These are phyloP conservation scores for Pleurotus sapidus DNA, from an alignment of 768 basidiomycete genomes.

Conservation along the genomic window DNA sequence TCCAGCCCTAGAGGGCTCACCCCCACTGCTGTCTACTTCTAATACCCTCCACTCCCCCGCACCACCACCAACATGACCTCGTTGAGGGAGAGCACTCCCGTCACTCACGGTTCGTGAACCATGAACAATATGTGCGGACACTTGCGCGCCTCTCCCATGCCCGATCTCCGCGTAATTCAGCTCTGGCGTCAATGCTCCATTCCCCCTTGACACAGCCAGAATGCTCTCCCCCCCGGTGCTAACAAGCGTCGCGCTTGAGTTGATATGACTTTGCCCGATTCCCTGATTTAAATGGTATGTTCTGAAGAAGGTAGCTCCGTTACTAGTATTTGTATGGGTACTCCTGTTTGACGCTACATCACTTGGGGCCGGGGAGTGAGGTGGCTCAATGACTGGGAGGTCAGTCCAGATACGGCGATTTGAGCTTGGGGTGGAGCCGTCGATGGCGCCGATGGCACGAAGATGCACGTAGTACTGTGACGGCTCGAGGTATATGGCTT, in stretches of 20 bases:
- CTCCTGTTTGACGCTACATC: conserved; percentile 59
- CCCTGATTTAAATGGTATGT: conserved; percentile 36
- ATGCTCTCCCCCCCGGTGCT: conserved; percentile 22
- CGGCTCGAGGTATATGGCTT: conserved; percentile 1
- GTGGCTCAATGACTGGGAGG: conserved; percentile 60
- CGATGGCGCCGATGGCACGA: conserved; percentile 23
- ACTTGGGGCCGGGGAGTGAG: conserved; percentile 56
- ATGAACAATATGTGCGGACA: conserved; percentile 10
- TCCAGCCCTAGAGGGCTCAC: background rate
- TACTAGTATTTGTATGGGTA: conserved; percentile 48
- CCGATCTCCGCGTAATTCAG: conserved; percentile 76
- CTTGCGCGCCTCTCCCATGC: conserved; percentile 56
- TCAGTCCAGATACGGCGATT: background rate
- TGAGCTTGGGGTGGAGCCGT: conserved; percentile 31
- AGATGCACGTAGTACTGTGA: background rate
- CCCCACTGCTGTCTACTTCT: background rate
- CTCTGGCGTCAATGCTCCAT: conserved; percentile 68
- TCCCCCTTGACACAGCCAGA: conserved; percentile 32
- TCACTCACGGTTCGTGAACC: conserved; percentile 17
- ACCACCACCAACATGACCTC: background rate
- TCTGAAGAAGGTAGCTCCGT: conserved; percentile 57
- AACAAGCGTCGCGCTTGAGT: conserved; percentile 2
- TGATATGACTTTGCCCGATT: conserved; percentile 2
- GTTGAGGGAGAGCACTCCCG: conserved; percentile 10
- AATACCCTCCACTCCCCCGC: background rate